Conservation (phyloP, 371 early-diverging fungal genomes). For the Rhizomucor miehei region DNA sequence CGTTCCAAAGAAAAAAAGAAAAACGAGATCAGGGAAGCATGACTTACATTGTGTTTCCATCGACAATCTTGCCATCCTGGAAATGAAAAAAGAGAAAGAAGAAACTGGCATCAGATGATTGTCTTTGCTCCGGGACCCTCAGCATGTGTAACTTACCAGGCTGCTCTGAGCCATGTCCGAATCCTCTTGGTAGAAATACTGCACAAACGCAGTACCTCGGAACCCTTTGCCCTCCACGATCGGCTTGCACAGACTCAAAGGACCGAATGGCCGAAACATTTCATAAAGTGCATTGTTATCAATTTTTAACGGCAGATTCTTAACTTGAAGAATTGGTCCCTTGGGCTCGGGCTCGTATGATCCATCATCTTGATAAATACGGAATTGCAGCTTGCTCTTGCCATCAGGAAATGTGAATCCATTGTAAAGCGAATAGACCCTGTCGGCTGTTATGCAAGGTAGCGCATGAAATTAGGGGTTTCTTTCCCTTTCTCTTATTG, state of each 20-base stretch:
- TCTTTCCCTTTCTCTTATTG: neutral
- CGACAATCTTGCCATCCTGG: conserved; percentile 11
- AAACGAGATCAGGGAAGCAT: neutral
- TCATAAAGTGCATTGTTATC: conserved; percentile 28
- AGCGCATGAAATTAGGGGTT: neutral
- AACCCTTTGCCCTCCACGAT: conserved; percentile 21
- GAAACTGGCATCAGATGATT: conserved; percentile 6
- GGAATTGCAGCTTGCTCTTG: conserved; percentile 19
- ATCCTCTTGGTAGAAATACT: conserved; percentile 31
- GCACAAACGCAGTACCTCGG: conserved; percentile 31
- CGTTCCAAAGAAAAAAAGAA: neutral
- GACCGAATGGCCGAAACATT: conserved; percentile 39
- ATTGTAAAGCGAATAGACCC: conserved; percentile 26
- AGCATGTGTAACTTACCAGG: conserved; percentile 23
- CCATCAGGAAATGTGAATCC: conserved; percentile 21
- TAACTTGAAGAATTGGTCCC: conserved; percentile 30
- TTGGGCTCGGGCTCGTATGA: conserved; percentile 19
- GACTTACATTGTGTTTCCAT: conserved; percentile 15
- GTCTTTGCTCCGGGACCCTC: neutral
- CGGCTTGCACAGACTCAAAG: conserved; percentile 32
- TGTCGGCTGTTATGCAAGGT: conserved; percentile 10
- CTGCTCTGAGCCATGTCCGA: conserved; percentile 25
- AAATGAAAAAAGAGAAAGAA: conserved; percentile 1
- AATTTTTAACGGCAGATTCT: conserved; percentile 20
- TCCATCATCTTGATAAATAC: conserved; percentile 11